Conservation (phyloP, 2,329 filamentous ascomycete genomes). For the Pseudopyricularia javanii region DNA sequence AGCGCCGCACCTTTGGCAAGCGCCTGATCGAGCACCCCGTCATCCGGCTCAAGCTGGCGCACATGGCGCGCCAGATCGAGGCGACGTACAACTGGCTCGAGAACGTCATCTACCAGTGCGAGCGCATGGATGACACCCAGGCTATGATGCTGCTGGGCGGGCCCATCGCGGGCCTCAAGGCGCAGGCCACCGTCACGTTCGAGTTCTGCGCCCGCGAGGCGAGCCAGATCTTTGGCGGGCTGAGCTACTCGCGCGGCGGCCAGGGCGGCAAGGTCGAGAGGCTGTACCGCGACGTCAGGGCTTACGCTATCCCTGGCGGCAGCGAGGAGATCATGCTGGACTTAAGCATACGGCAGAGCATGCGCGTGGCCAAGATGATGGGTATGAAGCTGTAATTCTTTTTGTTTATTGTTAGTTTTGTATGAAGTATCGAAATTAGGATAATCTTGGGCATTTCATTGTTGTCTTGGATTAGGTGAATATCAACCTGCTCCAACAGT, state of each 20-base stretch:
- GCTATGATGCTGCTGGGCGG: conserved; percentile 94
- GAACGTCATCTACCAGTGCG: conserved; percentile 84
- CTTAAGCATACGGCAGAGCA: conserved; percentile 76
- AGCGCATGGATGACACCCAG: conserved; percentile 86
- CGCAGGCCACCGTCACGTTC: conserved; percentile 85
- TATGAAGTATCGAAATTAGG: background rate
- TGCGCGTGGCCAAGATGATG: conserved; percentile 69
- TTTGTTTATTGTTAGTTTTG: background rate
- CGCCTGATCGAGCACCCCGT: conserved; percentile 93
- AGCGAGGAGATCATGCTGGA: conserved; percentile 99
- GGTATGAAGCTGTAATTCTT: conserved; percentile 76
- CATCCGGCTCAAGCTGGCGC: conserved; percentile 92
- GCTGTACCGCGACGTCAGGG: conserved; percentile 86
- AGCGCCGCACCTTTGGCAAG: conserved; percentile 93
- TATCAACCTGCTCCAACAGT: no score
- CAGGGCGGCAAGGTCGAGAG: conserved; percentile 94
- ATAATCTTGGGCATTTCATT: no score
- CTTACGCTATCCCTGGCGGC: conserved; percentile 91
- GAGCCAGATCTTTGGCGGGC: conserved; percentile 90
- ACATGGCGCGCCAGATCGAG: conserved; percentile 98
- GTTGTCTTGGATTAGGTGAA: no score
- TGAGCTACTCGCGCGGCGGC: conserved; percentile 84
- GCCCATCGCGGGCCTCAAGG: conserved; percentile 87
- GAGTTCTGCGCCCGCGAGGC: conserved; percentile 97
- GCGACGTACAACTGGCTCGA: conserved; percentile 96